Conservation (phyloP, 495 filamentous ascomycete species). For the Aspergillus sparsus region DNA sequence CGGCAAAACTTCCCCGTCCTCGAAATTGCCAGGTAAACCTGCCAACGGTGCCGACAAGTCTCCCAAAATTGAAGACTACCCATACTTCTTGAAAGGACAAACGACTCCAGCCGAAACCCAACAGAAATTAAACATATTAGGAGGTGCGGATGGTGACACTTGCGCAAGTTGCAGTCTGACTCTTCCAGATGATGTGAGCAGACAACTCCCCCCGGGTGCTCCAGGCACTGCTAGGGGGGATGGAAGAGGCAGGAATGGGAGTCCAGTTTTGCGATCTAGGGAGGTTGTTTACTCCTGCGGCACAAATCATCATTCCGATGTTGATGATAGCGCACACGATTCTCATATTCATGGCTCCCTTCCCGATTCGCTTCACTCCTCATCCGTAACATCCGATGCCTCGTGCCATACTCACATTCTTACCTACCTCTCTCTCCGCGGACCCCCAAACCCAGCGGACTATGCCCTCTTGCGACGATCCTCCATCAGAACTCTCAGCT, state of each 20-base stretch:
- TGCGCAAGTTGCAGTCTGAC: constrained; percentile 62
- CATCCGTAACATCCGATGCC: constrained; percentile 47
- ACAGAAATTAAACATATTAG: constrained; percentile 34
- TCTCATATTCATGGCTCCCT: constrained; percentile 42
- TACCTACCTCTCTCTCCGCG: constrained; percentile 83
- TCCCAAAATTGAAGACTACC: constrained; percentile 48
- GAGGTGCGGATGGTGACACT: constrained; percentile 46
- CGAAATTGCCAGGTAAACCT: constrained; percentile 20
- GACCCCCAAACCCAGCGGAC: constrained; percentile 70
- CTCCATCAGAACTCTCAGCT: constrained; percentile 81
- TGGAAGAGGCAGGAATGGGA: constrained; percentile 52
- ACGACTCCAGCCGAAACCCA: constrained; percentile 37
- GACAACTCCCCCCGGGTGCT: constrained; percentile 54
- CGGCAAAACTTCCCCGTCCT: constrained; percentile 21
- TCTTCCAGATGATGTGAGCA: constrained; percentile 55
- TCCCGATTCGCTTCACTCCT: constrained; percentile 47
- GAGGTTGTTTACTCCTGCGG: constrained; percentile 52
- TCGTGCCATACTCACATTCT: constrained; percentile 75
- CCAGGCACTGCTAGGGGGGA: constrained; percentile 52
- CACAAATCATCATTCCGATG: constrained; percentile 43
- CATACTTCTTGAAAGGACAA: constrained; percentile 42
- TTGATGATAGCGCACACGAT: constrained; percentile 41
- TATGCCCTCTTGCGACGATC: constrained; percentile 84
- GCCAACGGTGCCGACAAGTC: constrained; percentile 27
- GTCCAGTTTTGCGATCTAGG: constrained; percentile 58